These are phyloP conservation scores for Circinella umbellata DNA, from an alignment of 371 early-diverging fungal species.

Conservation along the genomic window DNA sequence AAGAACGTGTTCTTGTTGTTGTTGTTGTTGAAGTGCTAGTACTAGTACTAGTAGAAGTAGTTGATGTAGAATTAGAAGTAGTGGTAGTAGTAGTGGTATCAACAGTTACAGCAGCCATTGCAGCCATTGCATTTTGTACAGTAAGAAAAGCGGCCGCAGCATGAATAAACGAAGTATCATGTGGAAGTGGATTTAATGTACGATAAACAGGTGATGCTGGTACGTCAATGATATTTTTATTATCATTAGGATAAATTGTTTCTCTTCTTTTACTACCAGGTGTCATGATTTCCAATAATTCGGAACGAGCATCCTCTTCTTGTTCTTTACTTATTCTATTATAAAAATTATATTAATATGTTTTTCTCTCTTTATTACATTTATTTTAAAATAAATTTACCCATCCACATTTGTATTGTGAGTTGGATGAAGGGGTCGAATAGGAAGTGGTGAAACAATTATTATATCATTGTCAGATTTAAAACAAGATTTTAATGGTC, in stretches of 20 bases:
- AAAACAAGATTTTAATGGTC: not conserved
- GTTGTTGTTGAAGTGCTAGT: not conserved
- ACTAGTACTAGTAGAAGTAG: not conserved
- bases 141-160: slow-evolving; percentile 14
- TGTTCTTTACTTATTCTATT: slow-evolving; percentile 5
- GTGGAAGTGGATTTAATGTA: slow-evolving; percentile 13
- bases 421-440: slow-evolving; percentile 1
- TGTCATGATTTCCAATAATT: slow-evolving; percentile 14
- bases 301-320: slow-evolving; percentile 11
- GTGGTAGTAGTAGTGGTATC: not conserved
- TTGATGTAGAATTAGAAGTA: not conserved
- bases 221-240: not conserved
- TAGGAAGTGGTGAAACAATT: slow-evolving; percentile 15
- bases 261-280: slow-evolving; percentile 1
- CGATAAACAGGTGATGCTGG: slow-evolving; percentile 15
- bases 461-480: not conserved
- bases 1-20: slow-evolving; percentile 10
- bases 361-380: not conserved
- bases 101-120: slow-evolving; percentile 3
- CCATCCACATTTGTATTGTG: not conserved
- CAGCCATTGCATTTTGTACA: slow-evolving; percentile 7
- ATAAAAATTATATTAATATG: not conserved
- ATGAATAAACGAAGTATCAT: slow-evolving; percentile 9
- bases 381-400: not conserved
- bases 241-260: not conserved